Evolutionary conservation across 495 filamentous ascomycete genomes (phyloP).

Genomic region (Hypoxylon fuscum): DNA sequence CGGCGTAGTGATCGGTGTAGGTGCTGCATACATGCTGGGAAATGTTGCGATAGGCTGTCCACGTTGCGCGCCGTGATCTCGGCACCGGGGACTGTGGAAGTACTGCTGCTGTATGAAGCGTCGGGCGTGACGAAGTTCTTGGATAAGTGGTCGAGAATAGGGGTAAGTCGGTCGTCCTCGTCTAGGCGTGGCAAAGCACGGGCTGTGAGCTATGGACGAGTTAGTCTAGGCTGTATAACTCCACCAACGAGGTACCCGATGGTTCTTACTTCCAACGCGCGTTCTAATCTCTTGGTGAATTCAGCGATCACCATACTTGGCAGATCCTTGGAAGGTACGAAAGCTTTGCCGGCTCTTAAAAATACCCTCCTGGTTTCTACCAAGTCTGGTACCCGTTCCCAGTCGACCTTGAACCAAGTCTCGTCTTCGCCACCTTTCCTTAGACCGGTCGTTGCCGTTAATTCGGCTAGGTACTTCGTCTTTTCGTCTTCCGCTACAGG

Average conservation of each 20-base stretch:
- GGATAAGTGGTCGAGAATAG: slow-evolving; percentile 90
- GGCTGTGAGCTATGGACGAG: slow-evolving; percentile 73
- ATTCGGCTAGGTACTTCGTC: slow-evolving; percentile 55
- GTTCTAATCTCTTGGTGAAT: slow-evolving; percentile 80
- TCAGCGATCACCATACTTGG: slow-evolving; percentile 87
- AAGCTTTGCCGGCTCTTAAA: slow-evolving; percentile 83
- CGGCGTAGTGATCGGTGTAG: slow-evolving; percentile 84
- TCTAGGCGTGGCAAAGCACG: slow-evolving; percentile 91
- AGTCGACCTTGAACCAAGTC: slow-evolving; percentile 93
- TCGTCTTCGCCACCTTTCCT: slow-evolving; percentile 70
- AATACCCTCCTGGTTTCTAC: slow-evolving; percentile 82
- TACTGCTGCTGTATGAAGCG: slow-evolving; percentile 70
- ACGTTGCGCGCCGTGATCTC: slow-evolving; percentile 80
- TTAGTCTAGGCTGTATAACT: slow-evolving; percentile 20
- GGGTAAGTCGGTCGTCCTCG: slow-evolving; percentile 94
- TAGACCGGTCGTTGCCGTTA: slow-evolving; percentile 45
- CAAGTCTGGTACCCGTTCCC: slow-evolving; percentile 90
- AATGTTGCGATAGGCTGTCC: slow-evolving; percentile 83
- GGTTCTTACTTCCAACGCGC: slow-evolving; percentile 81
- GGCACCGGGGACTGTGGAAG: slow-evolving; percentile 64
- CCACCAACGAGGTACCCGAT: slow-evolving; percentile 6
- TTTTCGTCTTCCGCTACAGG: slow-evolving; percentile 80
- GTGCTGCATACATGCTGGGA: slow-evolving; percentile 94
- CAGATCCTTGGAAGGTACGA: slow-evolving; percentile 88
- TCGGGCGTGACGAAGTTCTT: slow-evolving; percentile 94